Evolutionary conservation across 768 basidiomycete genomes (phyloP).

Genomic region (Russula emetica): DNA sequence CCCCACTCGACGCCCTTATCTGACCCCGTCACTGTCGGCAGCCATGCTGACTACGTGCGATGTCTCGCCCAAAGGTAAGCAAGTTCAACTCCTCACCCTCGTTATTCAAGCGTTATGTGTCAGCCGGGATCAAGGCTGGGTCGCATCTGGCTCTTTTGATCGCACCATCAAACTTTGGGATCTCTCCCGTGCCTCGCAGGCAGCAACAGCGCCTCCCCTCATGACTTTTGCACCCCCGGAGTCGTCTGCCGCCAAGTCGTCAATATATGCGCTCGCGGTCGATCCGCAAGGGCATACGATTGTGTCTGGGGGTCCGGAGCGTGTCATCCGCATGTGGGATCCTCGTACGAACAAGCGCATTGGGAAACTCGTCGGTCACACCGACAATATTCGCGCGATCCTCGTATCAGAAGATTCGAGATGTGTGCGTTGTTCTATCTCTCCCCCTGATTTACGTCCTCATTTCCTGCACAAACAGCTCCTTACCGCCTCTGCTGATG

Average conservation of each 20-base stretch:
- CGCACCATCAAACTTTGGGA: constrained; percentile 95
- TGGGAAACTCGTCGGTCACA: constrained; percentile 91
- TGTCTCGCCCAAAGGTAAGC: constrained; percentile 67
- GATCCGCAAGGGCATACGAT: constrained; percentile 78
- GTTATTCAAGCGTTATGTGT: constrained; percentile 22
- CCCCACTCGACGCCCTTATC: constrained; percentile 62
- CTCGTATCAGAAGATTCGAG: constrained; percentile 84
- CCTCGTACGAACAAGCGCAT: constrained; percentile 76
- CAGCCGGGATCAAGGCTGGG: constrained; percentile 79
- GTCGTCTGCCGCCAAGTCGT: constrained; percentile 59
- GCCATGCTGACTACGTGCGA: constrained; percentile 82
- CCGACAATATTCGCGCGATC: constrained; percentile 92
- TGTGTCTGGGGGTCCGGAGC: constrained; percentile 88
- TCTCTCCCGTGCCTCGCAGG: constrained; percentile 37
- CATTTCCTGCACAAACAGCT: constrained; percentile 41
- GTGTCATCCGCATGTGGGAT: constrained; percentile 91
- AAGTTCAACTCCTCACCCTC: not conserved
- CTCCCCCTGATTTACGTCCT: constrained; percentile 16
- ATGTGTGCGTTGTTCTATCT: constrained; percentile 57
- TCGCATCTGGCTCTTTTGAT: constrained; percentile 93
- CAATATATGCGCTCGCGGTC: constrained; percentile 71
- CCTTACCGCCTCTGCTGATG: constrained; percentile 82
- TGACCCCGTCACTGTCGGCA: constrained; percentile 66
- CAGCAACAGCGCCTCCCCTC: constrained; percentile 44
- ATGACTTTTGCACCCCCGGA: constrained; percentile 67